Conservation (phyloP, 192 early-diverging fungal genomes). For the Linnemannia hyalina region DNA sequence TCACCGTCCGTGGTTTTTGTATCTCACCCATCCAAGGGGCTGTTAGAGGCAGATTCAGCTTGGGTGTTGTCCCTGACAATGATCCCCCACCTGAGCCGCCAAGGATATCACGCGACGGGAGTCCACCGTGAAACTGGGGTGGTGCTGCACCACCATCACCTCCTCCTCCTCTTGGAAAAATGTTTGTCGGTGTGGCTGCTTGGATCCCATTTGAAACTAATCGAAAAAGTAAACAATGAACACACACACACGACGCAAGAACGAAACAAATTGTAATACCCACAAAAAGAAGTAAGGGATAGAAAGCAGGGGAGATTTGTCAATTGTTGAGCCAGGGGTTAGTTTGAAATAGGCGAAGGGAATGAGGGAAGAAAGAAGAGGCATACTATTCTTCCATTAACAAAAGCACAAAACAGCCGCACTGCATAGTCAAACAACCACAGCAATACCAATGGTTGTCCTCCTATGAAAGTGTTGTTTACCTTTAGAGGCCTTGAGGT, state of each 20-base stretch:
- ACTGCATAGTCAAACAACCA: not conserved
- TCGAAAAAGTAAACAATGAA: not conserved
- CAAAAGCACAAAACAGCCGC: not conserved
- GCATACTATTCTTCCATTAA: not conserved
- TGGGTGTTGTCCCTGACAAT: not conserved
- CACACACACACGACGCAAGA: no score
- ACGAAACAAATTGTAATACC: not conserved
- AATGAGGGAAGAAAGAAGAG: not conserved
- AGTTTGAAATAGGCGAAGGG: not conserved
- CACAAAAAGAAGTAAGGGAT: not conserved
- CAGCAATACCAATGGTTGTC: not conserved
- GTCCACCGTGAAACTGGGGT: not conserved
- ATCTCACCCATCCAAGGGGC: not conserved
- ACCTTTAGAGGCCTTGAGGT: slow-evolving; percentile 15
- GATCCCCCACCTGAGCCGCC: not conserved
- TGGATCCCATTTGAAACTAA: slow-evolving; percentile 1
- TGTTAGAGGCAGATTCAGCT: not conserved
- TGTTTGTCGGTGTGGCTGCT: not conserved
- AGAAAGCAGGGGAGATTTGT: not conserved
- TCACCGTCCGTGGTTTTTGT: not conserved
- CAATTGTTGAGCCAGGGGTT: not conserved
- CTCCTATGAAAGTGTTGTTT: not conserved
- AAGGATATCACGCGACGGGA: slow-evolving; percentile 7
- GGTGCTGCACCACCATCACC: not conserved
- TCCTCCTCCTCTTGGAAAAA: not conserved